Percentiles rank a stretch among this genome's conserved stretches.
These are phyloP conservation scores for Euphorbia lathyris DNA, from an alignment of 345 rosid species.

Conservation along the genomic window DNA sequence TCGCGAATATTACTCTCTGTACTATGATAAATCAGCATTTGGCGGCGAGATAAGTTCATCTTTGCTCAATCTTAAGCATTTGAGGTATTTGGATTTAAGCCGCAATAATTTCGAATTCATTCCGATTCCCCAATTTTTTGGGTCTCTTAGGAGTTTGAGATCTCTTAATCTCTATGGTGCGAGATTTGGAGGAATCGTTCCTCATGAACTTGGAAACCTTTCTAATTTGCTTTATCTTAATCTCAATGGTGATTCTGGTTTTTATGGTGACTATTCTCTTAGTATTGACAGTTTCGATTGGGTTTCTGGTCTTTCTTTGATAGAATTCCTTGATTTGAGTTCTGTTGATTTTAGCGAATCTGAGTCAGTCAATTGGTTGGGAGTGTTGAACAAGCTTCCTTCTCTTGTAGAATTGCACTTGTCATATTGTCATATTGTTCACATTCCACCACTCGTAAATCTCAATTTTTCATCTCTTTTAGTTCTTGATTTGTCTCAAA, in stretches of 20 bases:
- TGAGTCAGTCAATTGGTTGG: conserved; percentile 1
- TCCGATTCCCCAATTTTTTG: conserved; percentile 9
- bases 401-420: conserved; percentile 15
- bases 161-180: conserved; percentile 23
- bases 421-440: conserved; percentile 1
- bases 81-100: conserved; percentile 26
- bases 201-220: conserved; percentile 29
- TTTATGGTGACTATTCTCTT: not conserved
- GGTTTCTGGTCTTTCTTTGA: conserved; percentile 19
- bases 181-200: conserved; percentile 22
- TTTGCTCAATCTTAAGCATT: conserved; percentile 21
- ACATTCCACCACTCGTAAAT: not conserved
- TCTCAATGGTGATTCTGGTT: not conserved
- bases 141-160: conserved; percentile 3
- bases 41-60: conserved; percentile 25
- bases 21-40: conserved; percentile 1
- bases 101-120: conserved; percentile 7
- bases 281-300: conserved; percentile 18
- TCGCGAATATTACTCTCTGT: too few species aligned
- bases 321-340: conserved; percentile 27
- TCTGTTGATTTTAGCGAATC: not conserved
- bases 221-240: conserved; percentile 20
- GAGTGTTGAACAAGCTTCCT: conserved; percentile 11
- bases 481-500: not conserved
- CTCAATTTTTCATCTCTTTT: conserved; percentile 26